Evolutionary conservation across 2,329 filamentous ascomycete species (phyloP).

Genomic region (Xylogone sp.): DNA sequence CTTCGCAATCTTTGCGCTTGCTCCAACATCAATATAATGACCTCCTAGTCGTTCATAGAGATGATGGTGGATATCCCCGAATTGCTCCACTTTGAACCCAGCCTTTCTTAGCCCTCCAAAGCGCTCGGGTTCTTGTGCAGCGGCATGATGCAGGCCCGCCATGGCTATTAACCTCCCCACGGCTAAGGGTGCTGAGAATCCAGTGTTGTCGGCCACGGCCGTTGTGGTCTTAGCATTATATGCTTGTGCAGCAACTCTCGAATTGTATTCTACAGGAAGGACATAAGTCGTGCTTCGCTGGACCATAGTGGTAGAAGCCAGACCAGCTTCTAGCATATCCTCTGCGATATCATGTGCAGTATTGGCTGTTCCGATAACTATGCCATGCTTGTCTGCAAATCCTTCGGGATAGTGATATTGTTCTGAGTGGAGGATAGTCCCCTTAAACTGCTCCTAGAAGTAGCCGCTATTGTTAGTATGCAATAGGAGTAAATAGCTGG

Average conservation of each 20-base stretch:
- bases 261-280: conserved; percentile 45
- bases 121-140: conserved; percentile 15
- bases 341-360: conserved; percentile 63
- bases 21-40: conserved; percentile 54
- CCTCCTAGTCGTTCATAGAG: conserved; percentile 52
- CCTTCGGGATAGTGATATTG: conserved; percentile 6
- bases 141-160: conserved; percentile 1
- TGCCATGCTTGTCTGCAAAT: conserved; percentile 50
- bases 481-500: not conserved
- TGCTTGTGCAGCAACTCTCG: not conserved
- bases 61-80: conserved; percentile 52
- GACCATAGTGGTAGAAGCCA: conserved; percentile 60
- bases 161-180: conserved; percentile 2
- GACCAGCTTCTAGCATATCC: conserved; percentile 61
- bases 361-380: conserved; percentile 56
- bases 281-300: conserved; percentile 62
- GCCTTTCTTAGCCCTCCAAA: conserved; percentile 47
- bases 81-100: conserved; percentile 54
- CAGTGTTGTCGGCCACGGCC: conserved; percentile 5
- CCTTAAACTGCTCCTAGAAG: conserved; percentile 9
- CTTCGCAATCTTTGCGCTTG: conserved; percentile 43
- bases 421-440: conserved; percentile 11
- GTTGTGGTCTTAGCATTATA: conserved; percentile 12
- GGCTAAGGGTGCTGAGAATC: conserved; percentile 5
- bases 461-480: not conserved